These are phyloP conservation scores for Penicillium sp. DNA, from an alignment of 2,329 filamentous ascomycete genomes.

Conservation along the genomic window DNA sequence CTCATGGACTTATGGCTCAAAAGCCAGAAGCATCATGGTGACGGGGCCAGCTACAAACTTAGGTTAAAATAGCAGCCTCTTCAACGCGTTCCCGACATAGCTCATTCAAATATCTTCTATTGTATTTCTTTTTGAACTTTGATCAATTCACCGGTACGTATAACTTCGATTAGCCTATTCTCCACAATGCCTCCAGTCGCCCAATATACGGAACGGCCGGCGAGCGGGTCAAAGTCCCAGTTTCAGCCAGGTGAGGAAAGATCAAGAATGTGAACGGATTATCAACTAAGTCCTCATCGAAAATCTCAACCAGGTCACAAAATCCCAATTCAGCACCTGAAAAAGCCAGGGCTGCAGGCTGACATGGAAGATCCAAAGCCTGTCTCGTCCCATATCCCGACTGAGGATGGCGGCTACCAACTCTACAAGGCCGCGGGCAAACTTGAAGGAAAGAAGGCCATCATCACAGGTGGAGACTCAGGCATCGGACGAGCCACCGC, in stretches of 20 bases:
- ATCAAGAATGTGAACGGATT: background rate
- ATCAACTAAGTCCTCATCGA: background rate
- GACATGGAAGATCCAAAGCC: slow-evolving; percentile 60
- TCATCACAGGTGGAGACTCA: slow-evolving; percentile 80
- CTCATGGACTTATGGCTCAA: background rate
- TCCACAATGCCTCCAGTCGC: slow-evolving; percentile 14
- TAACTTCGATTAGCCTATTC: background rate
- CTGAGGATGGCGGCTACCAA: slow-evolving; percentile 65
- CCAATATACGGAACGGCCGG: slow-evolving; percentile 19
- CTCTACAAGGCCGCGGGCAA: slow-evolving; percentile 75
- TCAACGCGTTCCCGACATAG: background rate
- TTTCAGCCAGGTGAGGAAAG: slow-evolving; percentile 32
- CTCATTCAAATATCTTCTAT: background rate
- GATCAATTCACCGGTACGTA: background rate
- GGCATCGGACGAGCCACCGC: slow-evolving; percentile 77
- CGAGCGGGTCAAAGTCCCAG: slow-evolving; percentile 30
- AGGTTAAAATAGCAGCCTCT: background rate
- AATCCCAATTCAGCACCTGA: slow-evolving; percentile 54
- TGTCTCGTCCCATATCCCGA: slow-evolving; percentile 65
- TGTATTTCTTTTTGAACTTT: background rate
- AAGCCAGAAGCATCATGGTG: background rate
- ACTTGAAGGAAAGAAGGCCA: slow-evolving; percentile 69
- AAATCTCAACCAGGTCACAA: slow-evolving; percentile 44
- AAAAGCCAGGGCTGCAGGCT: slow-evolving; percentile 54
- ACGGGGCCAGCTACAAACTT: background rate